Percentiles rank a stretch among this genome's conserved stretches.
These are phyloP conservation scores for Castanopsis chinensis DNA, from an alignment of 306 rosid genomes.

Conservation along the genomic window DNA sequence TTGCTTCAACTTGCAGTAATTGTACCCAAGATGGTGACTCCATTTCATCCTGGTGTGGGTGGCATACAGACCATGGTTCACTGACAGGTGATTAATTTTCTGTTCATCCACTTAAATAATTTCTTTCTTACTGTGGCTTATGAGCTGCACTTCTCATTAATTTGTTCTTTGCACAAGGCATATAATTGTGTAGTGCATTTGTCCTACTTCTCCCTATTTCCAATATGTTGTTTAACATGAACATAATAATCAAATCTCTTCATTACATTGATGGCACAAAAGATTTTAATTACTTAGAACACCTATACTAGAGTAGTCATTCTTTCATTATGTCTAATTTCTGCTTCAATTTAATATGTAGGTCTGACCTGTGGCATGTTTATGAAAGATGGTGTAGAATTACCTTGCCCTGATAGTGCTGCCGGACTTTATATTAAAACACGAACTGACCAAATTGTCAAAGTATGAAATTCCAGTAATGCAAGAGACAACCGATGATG, in stretches of 20 bases:
- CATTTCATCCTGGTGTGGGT: conserved; percentile 93
- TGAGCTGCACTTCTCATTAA: neutral
- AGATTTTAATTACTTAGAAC: neutral
- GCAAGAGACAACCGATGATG: conserved; percentile 7
- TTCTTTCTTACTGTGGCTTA: neutral
- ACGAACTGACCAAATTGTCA: conserved; percentile 77
- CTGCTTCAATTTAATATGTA: conserved; percentile 44
- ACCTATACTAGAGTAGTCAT: conserved; percentile 5
- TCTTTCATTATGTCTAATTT: conserved; percentile 19
- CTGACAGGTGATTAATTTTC: conserved; percentile 66
- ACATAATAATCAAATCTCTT: neutral
- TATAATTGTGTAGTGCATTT: neutral
- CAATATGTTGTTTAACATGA: neutral
- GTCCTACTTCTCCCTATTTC: neutral
- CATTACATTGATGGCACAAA: conserved; percentile 11
- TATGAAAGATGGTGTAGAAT: conserved; percentile 66
- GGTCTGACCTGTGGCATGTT: conserved; percentile 82
- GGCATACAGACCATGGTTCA: conserved; percentile 98
- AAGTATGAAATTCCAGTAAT: conserved; percentile 45
- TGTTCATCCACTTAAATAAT: neutral
- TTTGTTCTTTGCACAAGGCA: neutral
- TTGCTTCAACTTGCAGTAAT: conserved; percentile 41
- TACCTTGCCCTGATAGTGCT: conserved; percentile 76
- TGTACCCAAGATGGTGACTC: conserved; percentile 42
- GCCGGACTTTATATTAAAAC: conserved; percentile 88